Evolutionary conservation across 441 rosid genomes (phyloP), one percentile per base, ranked within the genome.

Genomic region (Brassica hybrid): DNA sequence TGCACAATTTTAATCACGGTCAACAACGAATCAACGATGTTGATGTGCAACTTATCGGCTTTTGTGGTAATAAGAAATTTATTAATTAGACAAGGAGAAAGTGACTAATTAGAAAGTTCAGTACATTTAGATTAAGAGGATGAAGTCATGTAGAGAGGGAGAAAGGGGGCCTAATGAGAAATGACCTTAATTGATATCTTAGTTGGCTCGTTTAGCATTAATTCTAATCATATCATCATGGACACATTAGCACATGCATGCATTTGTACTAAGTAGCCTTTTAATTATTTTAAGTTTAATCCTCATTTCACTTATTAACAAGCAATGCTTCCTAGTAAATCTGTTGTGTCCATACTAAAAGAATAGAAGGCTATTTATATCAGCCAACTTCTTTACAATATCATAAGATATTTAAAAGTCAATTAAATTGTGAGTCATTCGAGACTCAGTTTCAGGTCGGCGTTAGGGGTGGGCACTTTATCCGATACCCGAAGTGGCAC

Each of bases 181-280:
- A 79, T 70, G 82, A 75, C 76, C 79, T 70, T 65, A 79, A 74
- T 32, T 74, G 16, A 1, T 12, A 45, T 4, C 52, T 45, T 45
- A 45, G 52, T 45, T 45, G 52, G 52, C 52, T 45, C 16, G 52
- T 45, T 45, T 45, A 45, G 52, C 45, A 38, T 38, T 38, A 38
- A 38, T 38, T 3, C 12, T 27, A 27, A 27, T 27, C 30, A 27
- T 10, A 74, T 79, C 71, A 79, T 73, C 75, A 74, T 69, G 67
- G 17, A 74, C 65, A 79, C 82, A 79, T 74, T 30, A 79, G 78
- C 82, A 79, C 82, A 79, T 79, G 81, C 81, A 67, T 73, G 75
- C 72, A 63, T 67, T 79, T 74, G 56, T 45, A 56, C 71, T 79
- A 73, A 56, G 61, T 62, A 12, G 67, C 75, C 71, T 68, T 38